Evolutionary conservation across 331 rosid species (phyloP).

Genomic region (Rhamnella rubrinervis): DNA sequence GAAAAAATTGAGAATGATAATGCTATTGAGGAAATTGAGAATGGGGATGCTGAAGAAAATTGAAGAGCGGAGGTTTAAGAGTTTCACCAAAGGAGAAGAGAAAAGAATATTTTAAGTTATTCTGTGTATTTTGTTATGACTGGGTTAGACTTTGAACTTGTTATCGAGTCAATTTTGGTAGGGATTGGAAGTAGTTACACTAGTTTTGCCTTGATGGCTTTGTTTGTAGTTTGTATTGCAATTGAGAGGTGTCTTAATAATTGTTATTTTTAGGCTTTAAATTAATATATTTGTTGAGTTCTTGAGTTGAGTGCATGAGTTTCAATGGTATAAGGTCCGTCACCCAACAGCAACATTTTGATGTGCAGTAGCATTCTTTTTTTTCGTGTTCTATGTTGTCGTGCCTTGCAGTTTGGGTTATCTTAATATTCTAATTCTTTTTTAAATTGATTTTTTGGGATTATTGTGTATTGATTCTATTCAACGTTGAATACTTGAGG

Average conservation of each 20-base stretch:
- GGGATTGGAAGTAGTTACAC: constrained; percentile 37
- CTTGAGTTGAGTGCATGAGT: neutral
- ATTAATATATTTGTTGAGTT: neutral
- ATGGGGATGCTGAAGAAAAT: constrained; percentile 49
- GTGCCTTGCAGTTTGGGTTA: no score
- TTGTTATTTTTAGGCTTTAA: constrained; percentile 18
- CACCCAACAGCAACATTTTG: no score
- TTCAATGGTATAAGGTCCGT: no score
- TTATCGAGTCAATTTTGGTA: constrained; percentile 55
- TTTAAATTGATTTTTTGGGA: no score
- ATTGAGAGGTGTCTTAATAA: constrained; percentile 12
- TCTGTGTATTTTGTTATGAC: constrained; percentile 29
- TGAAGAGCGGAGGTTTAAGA: constrained; percentile 36
- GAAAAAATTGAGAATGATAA: constrained; percentile 54
- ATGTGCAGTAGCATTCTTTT: no score
- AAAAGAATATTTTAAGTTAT: constrained; percentile 13
- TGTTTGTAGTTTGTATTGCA: constrained; percentile 38
- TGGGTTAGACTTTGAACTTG: constrained; percentile 33
- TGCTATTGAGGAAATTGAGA: constrained; percentile 60
- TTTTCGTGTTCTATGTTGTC: no score
- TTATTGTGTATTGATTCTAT: no score
- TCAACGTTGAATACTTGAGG: no score
- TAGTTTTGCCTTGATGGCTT: constrained; percentile 35
- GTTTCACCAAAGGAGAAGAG: constrained; percentile 19
- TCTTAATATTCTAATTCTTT: no score